These are phyloP conservation scores for Xylariaceae sp. DNA, from an alignment of 2,329 filamentous ascomycete genomes.

Conservation along the genomic window DNA sequence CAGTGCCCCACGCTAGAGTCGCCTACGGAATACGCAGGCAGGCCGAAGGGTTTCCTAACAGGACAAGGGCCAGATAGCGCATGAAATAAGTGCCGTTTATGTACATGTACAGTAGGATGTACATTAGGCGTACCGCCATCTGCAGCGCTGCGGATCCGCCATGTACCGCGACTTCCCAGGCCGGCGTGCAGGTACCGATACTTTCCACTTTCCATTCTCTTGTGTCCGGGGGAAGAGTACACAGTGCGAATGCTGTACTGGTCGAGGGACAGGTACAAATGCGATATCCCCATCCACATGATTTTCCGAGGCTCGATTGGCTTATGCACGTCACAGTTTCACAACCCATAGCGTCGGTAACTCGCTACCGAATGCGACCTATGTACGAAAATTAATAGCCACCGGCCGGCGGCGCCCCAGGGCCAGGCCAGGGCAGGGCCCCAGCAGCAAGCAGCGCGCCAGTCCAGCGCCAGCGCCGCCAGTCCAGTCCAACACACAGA, in stretches of 20 bases:
- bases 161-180: background rate
- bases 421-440: too few species aligned
- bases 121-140: background rate
- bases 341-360: constrained; percentile 14
- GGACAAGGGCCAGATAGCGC: background rate
- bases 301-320: background rate
- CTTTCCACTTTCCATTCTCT: background rate
- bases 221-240: too few species aligned
- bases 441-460: too few species aligned
- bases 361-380: constrained; percentile 14
- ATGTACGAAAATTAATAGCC: background rate
- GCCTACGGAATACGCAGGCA: too few species aligned
- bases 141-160: background rate
- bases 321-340: constrained; percentile 15
- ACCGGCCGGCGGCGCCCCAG: too few species aligned
- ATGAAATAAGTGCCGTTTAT: background rate
- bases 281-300: background rate
- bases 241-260: too few species aligned
- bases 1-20: background rate
- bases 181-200: background rate
- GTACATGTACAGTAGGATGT: background rate
- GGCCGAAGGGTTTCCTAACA: background rate
- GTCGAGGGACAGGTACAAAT: too few species aligned
- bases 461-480: too few species aligned
- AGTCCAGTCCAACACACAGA: too few species aligned